Conservation (phyloP, 2,329 filamentous ascomycete species). For the Nakataea oryzae region DNA sequence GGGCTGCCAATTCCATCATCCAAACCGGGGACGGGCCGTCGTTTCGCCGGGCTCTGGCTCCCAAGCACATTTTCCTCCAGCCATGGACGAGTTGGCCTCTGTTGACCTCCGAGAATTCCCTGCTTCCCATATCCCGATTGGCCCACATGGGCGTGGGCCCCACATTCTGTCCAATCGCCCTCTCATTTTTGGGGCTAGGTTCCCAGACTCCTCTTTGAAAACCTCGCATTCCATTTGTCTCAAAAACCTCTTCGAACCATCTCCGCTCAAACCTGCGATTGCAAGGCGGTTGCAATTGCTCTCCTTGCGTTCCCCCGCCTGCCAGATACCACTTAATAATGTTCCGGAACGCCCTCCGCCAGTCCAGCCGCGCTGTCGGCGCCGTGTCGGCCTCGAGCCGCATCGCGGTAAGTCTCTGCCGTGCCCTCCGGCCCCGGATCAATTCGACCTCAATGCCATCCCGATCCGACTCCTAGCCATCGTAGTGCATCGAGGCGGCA, state of each 20-base stretch:
- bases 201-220: not conserved
- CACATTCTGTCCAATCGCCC: not conserved
- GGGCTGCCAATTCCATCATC: too few relatives aligned
- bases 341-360: conserved; percentile 97
- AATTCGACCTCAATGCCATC: conserved; percentile 34
- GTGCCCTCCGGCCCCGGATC: conserved; percentile 21
- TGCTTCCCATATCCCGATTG: conserved; percentile 1
- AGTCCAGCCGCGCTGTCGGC: conserved; percentile 90
- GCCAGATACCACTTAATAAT: conserved; percentile 53
- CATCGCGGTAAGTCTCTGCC: conserved; percentile 74
- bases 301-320: conserved; percentile 38
- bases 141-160: not conserved
- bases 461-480: conserved; percentile 26
- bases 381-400: conserved; percentile 86
- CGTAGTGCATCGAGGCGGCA: conserved; percentile 19
- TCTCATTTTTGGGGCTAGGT: not conserved
- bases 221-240: not conserved
- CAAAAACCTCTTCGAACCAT: conserved; percentile 19
- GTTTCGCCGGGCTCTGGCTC: not conserved
- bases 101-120: not conserved
- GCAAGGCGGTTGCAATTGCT: conserved; percentile 52
- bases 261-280: conserved; percentile 51
- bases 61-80: too few relatives aligned
- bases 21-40: too few relatives aligned
- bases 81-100: not conserved